Evolutionary conservation across 768 basidiomycete species (phyloP).

Genomic region (Boletus reticulatus): DNA sequence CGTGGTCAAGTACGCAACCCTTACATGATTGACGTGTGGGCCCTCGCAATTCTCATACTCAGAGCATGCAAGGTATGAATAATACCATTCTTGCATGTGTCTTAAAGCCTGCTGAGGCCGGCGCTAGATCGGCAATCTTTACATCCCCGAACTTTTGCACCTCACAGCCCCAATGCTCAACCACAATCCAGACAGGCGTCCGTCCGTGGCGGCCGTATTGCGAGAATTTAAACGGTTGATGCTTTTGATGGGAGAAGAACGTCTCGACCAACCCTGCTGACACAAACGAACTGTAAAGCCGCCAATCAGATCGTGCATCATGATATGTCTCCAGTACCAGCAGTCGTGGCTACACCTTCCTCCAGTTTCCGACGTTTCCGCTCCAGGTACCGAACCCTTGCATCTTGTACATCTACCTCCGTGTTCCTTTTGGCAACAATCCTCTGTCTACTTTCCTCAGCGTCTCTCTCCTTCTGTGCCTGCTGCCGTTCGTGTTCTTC

Average conservation of each 20-base stretch:
- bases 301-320: conserved; percentile 3
- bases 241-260: conserved; percentile 38
- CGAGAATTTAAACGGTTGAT: conserved; percentile 51
- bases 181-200: conserved; percentile 48
- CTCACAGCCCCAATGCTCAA: conserved; percentile 62
- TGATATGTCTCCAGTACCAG: conserved; percentile 5
- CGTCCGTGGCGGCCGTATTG: conserved; percentile 47
- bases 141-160: conserved; percentile 57
- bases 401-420: conserved; percentile 69
- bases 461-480: conserved; percentile 54
- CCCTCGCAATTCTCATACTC: conserved; percentile 61
- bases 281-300: not conserved
- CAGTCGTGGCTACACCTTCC: conserved; percentile 15
- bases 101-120: conserved; percentile 3
- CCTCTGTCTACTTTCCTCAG: conserved; percentile 63
- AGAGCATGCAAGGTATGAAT: conserved; percentile 59
- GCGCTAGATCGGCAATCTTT: conserved; percentile 51
- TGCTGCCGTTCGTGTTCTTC: conserved; percentile 64
- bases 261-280: conserved; percentile 22
- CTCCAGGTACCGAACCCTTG: conserved; percentile 70
- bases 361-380: conserved; percentile 80
- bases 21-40: conserved; percentile 76
- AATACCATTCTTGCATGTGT: not conserved
- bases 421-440: conserved; percentile 74
- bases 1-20: conserved; percentile 48